Evolutionary conservation across 352 stramenopile species (phyloP).

Genomic region (Globisporangium emineosum): DNA sequence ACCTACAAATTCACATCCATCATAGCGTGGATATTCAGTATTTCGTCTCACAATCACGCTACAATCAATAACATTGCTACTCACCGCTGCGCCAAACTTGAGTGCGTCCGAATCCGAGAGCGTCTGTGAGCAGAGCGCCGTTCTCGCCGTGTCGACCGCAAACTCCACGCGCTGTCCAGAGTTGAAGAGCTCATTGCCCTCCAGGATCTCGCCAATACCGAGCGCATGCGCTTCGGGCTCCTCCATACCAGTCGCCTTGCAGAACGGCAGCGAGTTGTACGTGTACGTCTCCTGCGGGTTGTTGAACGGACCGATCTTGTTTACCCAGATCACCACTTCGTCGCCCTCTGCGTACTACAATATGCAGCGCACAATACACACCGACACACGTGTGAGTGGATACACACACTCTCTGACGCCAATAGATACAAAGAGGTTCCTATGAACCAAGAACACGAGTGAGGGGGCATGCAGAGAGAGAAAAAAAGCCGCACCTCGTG

Average conservation of each 20-base stretch:
- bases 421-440: background rate
- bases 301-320: slow-evolving; percentile 97
- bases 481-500: slow-evolving; percentile 35
- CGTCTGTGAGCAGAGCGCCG: slow-evolving; percentile 73
- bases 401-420: background rate
- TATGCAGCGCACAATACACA: background rate
- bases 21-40: background rate
- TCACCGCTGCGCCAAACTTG: slow-evolving; percentile 70
- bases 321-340: slow-evolving; percentile 93
- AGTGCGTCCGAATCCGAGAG: slow-evolving; percentile 69
- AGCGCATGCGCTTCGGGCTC: slow-evolving; percentile 81
- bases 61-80: slow-evolving; percentile 9
- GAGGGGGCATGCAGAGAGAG: background rate
- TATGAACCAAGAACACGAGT: too few species aligned
- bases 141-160: slow-evolving; percentile 55
- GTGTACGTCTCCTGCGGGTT: slow-evolving; percentile 99
- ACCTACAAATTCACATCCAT: slow-evolving; percentile 32
- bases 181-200: slow-evolving; percentile 94
- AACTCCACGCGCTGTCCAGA: slow-evolving; percentile 87
- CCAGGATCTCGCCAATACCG: slow-evolving; percentile 94
- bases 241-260: slow-evolving; percentile 85
- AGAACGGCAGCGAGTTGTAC: slow-evolving; percentile 99
- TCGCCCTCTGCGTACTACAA: slow-evolving; percentile 67
- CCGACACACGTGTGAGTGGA: background rate
- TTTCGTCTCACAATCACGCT: background rate